Evolutionary conservation across 148 eudicot species (phyloP), one percentile per base, ranked within the genome.

Genomic region (Dysphania ambrosioides): DNA sequence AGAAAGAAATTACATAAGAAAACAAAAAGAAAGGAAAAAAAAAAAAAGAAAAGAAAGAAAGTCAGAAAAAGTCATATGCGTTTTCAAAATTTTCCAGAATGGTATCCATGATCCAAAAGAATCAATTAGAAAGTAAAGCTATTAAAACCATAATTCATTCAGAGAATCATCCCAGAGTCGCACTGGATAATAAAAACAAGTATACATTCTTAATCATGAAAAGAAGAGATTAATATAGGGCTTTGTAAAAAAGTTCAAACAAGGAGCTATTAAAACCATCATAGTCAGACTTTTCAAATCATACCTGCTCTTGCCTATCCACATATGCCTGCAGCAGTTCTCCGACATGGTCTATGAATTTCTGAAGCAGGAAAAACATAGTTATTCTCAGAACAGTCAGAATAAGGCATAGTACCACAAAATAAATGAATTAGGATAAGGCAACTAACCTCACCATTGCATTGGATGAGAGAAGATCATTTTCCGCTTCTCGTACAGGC

Each of bases 291-390:
- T 66, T 23, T 23, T 36, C 40, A 51, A 15, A 30, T 34, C 56
- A 36, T 87, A 93, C 98, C 97, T 95, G 98, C 78, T 95, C 97
- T 80, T 93, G 82, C 76, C 98, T 87, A 77, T 95, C 98, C 57
- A 95, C 93, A 85, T 86, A 95, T 65, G 98, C 93, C 81, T 95
- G 98, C 86, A 95, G 82, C 67, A 95, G 84, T 58, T 95, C 98
- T 74, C 98, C 98, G 19, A 92, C 82, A 72, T 90, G 90, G 77
- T 94, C 98, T 60, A 94, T 92, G 78, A 94, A 94, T 87, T 88
- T 94, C 98, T 93, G 93, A 19, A 84, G 76, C 30, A 47, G 10
- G 12, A 78, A 79, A 60, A 65, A 78, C 70, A 31, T 11, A 62
- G 32, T 44, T 66, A 24, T 62, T 60, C 26, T 71, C 47, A 82